Base-by-base conservation (phyloP, 2,329 filamentous ascomycete genomes). In the Boeremia exigua region DNA sequence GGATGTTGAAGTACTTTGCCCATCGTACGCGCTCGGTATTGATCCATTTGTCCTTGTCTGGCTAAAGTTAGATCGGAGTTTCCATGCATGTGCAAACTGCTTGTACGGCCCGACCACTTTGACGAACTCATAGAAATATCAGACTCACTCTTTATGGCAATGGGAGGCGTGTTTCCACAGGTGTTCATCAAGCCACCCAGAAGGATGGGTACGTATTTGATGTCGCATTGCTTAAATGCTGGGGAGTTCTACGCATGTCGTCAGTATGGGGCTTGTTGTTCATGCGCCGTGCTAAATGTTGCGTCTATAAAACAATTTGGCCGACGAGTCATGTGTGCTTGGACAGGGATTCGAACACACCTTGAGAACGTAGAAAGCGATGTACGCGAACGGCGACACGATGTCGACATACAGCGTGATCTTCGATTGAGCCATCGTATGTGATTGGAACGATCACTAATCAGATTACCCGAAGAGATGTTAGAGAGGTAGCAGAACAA, bases 21-120 rank as follows among this genome's bases (percentile, higher is more conserved):
- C 82, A 86, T 54, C 85, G 82, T 17, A 71, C 39, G 14, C 85
- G 82, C 62, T 88, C 84, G 11, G 55, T 49, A 32, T 77, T 69
- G 55, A 86, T 83, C 80, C 82, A 88, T 71, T 79, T 77, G 66
- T 80, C 80, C 72, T 88, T 88, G 74, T 88, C 84, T 85, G 58
- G 4, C 15, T 11, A 11, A 30, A 37, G 58, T 65, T 44, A 67
- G 58, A 23, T 19, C 14, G 34, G 15, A n/a, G 15, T 6, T 3
- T 15, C 2, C 33, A 36, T n/a, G 6, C n/a, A 6, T 8, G 19
- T 23, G 19, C 19, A 23, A 23, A 23, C 19, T 23, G 2, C 19
- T 23, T 23, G 19, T 5, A 23, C 19, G 19, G 5, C 19, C 19
- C 3, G 19, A 23, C 19, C 19, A 23, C 19, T 5, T 23, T 23